Evolutionary conservation across 2,329 filamentous ascomycete species (phyloP).

Genomic region (Ascomycota sp.): DNA sequence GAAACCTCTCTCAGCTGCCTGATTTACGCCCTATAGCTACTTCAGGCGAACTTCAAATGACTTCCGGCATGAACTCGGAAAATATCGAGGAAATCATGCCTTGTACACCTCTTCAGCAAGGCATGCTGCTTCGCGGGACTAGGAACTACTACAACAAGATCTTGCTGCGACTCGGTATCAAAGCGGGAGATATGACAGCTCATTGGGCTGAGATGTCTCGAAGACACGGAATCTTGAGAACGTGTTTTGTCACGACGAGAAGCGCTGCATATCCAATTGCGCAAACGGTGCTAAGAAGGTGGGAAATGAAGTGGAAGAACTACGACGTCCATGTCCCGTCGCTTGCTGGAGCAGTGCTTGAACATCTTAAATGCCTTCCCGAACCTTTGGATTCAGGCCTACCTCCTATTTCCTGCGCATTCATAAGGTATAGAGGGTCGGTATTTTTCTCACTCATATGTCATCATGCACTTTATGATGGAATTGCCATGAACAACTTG

Average conservation of each 20-base stretch:
- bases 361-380: slow-evolving; percentile 18
- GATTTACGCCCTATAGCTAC: background rate
- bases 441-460: slow-evolving; percentile 26
- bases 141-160: slow-evolving; percentile 52
- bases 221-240: slow-evolving; percentile 57
- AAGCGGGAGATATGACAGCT: slow-evolving; percentile 24
- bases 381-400: slow-evolving; percentile 19
- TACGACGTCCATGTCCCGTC: slow-evolving; percentile 11
- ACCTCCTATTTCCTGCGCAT: slow-evolving; percentile 23
- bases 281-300: slow-evolving; percentile 42
- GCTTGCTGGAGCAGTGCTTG: slow-evolving; percentile 15
- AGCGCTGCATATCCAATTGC: slow-evolving; percentile 38
- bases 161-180: slow-evolving; percentile 33
- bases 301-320: slow-evolving; percentile 17
- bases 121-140: slow-evolving; percentile 43
- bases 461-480: slow-evolving; percentile 78
- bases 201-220: slow-evolving; percentile 40
- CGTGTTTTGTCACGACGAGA: slow-evolving; percentile 47
- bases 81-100: slow-evolving; percentile 39
- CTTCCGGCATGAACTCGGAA: slow-evolving; percentile 6
- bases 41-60: slow-evolving; percentile 1
- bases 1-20: background rate
- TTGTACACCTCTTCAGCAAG: slow-evolving; percentile 72
- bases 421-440: slow-evolving; percentile 12
- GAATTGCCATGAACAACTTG: slow-evolving; percentile 47